These are phyloP conservation scores for Globisporangium nunn DNA, from an alignment of 352 stramenopile species.

Conservation along the genomic window DNA sequence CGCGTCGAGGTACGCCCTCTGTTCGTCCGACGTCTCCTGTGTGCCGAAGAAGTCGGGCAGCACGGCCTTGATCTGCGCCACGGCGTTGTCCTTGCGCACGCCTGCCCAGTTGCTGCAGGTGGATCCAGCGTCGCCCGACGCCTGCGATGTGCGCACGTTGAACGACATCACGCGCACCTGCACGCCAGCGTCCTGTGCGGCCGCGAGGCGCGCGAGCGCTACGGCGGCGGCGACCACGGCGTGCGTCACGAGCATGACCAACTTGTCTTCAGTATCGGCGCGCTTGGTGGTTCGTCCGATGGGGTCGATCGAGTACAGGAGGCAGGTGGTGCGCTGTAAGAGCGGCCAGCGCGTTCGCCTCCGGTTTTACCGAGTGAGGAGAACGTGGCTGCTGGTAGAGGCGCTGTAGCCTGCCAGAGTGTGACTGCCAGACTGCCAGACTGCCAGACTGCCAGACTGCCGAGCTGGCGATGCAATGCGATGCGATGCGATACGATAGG, in stretches of 20 bases:
- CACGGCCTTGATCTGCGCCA: slow-evolving; percentile 43
- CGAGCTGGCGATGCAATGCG: too few species aligned
- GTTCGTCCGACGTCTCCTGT: slow-evolving; percentile 72
- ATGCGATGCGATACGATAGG: neutral
- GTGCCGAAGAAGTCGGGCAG: slow-evolving; percentile 69
- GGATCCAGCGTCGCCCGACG: slow-evolving; percentile 25
- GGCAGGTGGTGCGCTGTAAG: too few species aligned
- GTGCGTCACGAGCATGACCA: slow-evolving; percentile 9
- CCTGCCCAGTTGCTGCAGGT: slow-evolving; percentile 60
- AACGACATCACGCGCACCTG: slow-evolving; percentile 66
- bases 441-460: too few species aligned
- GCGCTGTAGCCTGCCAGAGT: too few species aligned
- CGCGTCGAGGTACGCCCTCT: slow-evolving; percentile 54
- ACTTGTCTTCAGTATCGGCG: too few species aligned
- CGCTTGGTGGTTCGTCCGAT: too few species aligned
- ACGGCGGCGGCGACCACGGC: slow-evolving; percentile 9
- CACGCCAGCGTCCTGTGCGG: slow-evolving; percentile 29
- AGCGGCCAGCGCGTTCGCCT: too few species aligned
- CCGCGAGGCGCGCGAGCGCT: neutral
- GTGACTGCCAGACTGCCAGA: too few species aligned
- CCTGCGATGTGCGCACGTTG: slow-evolving; percentile 70
- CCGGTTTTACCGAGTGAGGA: too few species aligned
- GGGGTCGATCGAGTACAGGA: too few species aligned
- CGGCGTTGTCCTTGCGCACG: slow-evolving; percentile 55
- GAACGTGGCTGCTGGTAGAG: too few species aligned